Evolutionary conservation across 2,329 filamentous ascomycete species (phyloP), one percentile per base, ranked within the genome.

Genomic region (Pyrenophora teres): DNA sequence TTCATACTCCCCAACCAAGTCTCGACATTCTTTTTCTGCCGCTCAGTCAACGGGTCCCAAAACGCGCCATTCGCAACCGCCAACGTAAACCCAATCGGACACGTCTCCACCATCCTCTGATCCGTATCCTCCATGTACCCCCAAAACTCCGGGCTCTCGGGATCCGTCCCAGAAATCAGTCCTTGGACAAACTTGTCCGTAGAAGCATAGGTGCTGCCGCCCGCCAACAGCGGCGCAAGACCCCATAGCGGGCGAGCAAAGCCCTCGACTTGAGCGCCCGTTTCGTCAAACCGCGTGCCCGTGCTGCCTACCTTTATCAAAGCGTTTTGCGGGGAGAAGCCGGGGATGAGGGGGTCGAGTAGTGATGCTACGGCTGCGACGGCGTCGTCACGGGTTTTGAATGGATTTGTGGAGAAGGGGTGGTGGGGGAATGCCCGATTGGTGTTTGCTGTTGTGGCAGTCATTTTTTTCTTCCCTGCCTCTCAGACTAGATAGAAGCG

Each of bases 81-180:
- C 46, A 93, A 77, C 1, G 88, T 84, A 64, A 85, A 92, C 0
- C 89, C 89, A 52, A 92, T 80, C 0, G 89, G 88, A 67, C 88
- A 92, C 81, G 91, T 90, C 70, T 93, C 89, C 2, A 92, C 89
- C 89, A 92, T 92, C 21, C 89, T 79, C 77, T 92, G 89, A 66
- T 92, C 89, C 50, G 87, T 85, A 66, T 92, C 88, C 59, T 85
- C 81, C 57, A 89, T 87, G 49, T 83, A 85, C 0, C 88, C 89
- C 89, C 89, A 93, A 65, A 87, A 92, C 72, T 92, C 89, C 0
- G 83, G 79, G 51, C 77, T 83, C 38, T 84, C 78, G 0, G 88
- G 88, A 62, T 92, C 84, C 0, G 87, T 91, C 0, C 88, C 89
- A 27, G 84, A 80, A 56, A 84, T 83, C 50, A 92, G 77, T 3